Evolutionary conservation across 1,284 basidiomycete genomes (phyloP).

Genomic region (Testicularia cyperi): DNA sequence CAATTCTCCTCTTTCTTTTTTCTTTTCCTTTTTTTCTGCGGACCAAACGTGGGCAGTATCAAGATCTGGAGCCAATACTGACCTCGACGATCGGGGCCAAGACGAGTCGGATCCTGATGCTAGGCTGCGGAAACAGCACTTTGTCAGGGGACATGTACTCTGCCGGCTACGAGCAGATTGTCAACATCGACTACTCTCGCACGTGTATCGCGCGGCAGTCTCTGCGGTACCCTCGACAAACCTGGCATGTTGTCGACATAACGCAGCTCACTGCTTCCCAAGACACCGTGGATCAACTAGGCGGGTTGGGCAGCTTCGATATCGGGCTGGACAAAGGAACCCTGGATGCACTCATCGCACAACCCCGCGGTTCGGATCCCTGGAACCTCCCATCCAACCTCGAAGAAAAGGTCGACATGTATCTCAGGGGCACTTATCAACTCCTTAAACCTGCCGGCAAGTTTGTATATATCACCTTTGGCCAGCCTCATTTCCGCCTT

Average conservation of each 20-base stretch:
- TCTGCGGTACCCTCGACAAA: conserved; percentile 27
- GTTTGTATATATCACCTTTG: conserved; percentile 57
- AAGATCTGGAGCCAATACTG: conserved; percentile 4
- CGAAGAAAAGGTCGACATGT: conserved; percentile 19
- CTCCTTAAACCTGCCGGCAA: conserved; percentile 43
- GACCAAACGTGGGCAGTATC: background rate
- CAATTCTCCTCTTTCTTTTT: no score
- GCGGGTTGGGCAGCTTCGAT: conserved; percentile 40
- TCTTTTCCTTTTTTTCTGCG: background rate
- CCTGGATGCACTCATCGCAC: conserved; percentile 59
- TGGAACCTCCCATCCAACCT: conserved; percentile 50
- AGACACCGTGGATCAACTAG: conserved; percentile 25
- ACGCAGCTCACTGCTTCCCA: conserved; percentile 30
- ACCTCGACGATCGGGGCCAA: no score
- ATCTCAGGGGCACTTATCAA: conserved; percentile 45
- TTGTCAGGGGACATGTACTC: conserved; percentile 44
- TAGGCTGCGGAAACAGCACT: conserved; percentile 55
- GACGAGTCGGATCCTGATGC: conserved; percentile 46
- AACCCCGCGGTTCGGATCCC: conserved; percentile 26
- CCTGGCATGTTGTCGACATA: conserved; percentile 50
- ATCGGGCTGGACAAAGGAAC: conserved; percentile 56
- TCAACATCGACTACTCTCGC: conserved; percentile 48
- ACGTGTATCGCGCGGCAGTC: conserved; percentile 44
- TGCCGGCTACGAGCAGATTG: conserved; percentile 44
- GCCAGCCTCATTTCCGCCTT: conserved; percentile 52